Percentiles rank a stretch among this genome's conserved stretches.
Evolutionary conservation across 2,329 filamentous ascomycete genomes (phyloP).

Genomic region (Pleomassaria siparia): DNA sequence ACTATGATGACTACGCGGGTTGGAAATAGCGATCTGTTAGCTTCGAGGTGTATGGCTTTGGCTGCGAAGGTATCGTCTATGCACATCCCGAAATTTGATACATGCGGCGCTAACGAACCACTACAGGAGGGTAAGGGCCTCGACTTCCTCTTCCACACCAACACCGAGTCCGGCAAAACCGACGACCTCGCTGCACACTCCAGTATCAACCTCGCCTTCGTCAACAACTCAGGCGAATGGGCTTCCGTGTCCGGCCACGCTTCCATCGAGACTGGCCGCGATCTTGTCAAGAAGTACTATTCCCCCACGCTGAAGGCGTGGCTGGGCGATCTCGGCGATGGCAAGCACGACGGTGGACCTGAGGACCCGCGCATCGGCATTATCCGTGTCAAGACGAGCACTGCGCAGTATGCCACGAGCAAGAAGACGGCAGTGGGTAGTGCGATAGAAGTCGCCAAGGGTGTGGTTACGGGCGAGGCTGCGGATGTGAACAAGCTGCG

Average conservation of each 20-base stretch:
- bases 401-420: conserved; percentile 70
- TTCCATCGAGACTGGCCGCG: conserved; percentile 68
- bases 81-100: conserved; percentile 2
- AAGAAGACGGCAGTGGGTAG: conserved; percentile 65
- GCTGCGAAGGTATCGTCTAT: conserved; percentile 66
- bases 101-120: neutral
- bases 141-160: conserved; percentile 88
- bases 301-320: conserved; percentile 74
- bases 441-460: conserved; percentile 72
- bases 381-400: conserved; percentile 73
- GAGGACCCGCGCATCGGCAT: conserved; percentile 80
- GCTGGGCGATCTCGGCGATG: conserved; percentile 79
- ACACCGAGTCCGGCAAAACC: conserved; percentile 86
- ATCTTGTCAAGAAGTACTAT: conserved; percentile 69
- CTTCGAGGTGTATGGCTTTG: conserved; percentile 84
- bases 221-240: conserved; percentile 78
- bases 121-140: conserved; percentile 72
- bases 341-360: conserved; percentile 77
- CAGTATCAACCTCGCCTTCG: conserved; percentile 79
- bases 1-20: conserved; percentile 86
- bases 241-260: conserved; percentile 79
- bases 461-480: conserved; percentile 69
- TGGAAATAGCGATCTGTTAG: conserved; percentile 64
- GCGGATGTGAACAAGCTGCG: conserved; percentile 75
- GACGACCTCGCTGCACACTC: conserved; percentile 73